These are phyloP conservation scores for Herpetospermum pedunculosum DNA, from an alignment of 306 rosid genomes.

Conservation along the genomic window DNA sequence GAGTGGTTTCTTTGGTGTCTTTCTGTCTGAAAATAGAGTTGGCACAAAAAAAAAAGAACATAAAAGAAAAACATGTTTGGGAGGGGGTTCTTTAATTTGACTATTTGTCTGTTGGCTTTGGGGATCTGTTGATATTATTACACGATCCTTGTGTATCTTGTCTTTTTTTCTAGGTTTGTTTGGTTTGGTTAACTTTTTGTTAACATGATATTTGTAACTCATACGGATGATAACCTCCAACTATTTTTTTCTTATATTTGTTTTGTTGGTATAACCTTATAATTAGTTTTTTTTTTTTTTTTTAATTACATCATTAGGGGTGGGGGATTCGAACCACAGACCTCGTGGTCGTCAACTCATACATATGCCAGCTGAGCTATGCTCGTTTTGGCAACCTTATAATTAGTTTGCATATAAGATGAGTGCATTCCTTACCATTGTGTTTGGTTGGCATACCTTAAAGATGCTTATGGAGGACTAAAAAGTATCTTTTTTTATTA, in stretches of 20 bases:
- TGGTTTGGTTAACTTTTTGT: constrained; percentile 12
- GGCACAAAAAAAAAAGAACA: neutral
- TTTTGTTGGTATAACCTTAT: neutral
- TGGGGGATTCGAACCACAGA: too few species aligned
- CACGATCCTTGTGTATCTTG: constrained; percentile 3
- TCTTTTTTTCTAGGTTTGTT: neutral
- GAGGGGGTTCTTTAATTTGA: neutral
- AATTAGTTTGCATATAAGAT: too few species aligned
- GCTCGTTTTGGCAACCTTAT: too few species aligned
- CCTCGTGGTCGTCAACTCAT: too few species aligned
- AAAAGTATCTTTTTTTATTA: too few species aligned
- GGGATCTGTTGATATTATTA: constrained; percentile 8
- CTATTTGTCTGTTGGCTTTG: neutral
- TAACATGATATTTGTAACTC: constrained; percentile 8
- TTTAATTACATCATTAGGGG: too few species aligned
- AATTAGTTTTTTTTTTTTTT: too few species aligned
- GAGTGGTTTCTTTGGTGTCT: neutral
- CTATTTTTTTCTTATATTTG: neutral
- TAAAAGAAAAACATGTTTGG: neutral
- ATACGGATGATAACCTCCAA: neutral
- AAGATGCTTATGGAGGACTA: too few species aligned
- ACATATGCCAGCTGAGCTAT: too few species aligned
- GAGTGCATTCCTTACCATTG: too few species aligned
- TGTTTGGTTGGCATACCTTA: too few species aligned
- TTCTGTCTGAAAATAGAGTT: constrained; percentile 6